Evolutionary conservation across 1,284 basidiomycete genomes (phyloP).

Genomic region (Limonomyces culmigenus): DNA sequence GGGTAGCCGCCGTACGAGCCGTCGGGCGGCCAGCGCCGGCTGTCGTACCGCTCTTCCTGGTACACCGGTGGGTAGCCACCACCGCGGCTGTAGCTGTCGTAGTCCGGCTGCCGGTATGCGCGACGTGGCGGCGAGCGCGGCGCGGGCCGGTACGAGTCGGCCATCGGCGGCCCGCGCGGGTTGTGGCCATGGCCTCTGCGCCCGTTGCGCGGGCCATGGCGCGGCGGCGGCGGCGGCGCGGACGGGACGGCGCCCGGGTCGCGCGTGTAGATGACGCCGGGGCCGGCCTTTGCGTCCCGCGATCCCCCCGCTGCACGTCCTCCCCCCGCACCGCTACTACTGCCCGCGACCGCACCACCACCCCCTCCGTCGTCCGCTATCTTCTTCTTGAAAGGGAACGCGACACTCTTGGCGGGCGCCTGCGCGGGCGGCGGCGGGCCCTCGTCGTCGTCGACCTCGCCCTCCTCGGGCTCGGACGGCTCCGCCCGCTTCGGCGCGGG

Average conservation of each 20-base stretch:
- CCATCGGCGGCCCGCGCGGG: background rate
- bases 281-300: no score
- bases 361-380: no score
- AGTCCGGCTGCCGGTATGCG: background rate
- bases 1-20: background rate
- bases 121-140: no score
- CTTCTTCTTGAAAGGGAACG: slow-evolving; percentile 59
- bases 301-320: no score
- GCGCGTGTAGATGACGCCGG: no score
- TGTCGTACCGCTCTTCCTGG: background rate
- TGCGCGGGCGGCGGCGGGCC: slow-evolving; percentile 9
- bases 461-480: slow-evolving; percentile 57
- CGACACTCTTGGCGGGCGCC: slow-evolving; percentile 21
- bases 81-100: background rate
- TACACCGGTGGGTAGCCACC: background rate
- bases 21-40: background rate
- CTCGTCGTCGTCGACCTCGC: slow-evolving; percentile 43
- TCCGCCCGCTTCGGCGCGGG: slow-evolving; percentile 30
- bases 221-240: no score
- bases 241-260: no score
- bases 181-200: background rate
- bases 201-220: no score
- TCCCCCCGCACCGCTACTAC: background rate
- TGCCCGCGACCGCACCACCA: no score
- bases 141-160: no score